phyloP scores from a whole-genome alignment of 2,329 filamentous ascomycete genomes.

The Nemania sp. region DNA sequence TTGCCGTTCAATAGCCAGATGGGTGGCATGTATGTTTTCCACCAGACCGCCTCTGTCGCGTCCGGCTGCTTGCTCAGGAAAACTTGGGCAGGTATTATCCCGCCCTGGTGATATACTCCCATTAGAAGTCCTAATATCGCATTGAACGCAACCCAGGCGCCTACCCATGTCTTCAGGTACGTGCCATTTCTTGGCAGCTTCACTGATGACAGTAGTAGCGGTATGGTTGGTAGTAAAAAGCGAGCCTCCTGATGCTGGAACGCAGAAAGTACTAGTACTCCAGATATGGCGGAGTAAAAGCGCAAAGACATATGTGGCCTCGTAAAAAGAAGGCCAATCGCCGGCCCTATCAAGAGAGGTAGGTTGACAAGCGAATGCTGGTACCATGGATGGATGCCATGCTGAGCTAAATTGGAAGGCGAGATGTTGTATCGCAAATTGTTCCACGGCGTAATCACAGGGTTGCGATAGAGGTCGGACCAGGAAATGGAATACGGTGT shows the following conservation, averaged over 20 bases:
- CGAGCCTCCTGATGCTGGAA: constrained; percentile 82
- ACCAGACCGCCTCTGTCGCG: constrained; percentile 74
- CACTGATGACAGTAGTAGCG: constrained; percentile 75
- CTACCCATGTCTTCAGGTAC: constrained; percentile 58
- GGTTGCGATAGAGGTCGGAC: constrained; percentile 63
- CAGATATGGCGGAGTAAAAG: constrained; percentile 74
- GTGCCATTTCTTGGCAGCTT: constrained; percentile 61
- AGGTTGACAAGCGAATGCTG: constrained; percentile 75
- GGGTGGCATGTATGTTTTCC: constrained; percentile 84
- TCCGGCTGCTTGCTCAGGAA: constrained; percentile 72
- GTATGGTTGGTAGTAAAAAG: constrained; percentile 75
- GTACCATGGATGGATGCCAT: constrained; percentile 79
- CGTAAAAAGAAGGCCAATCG: constrained; percentile 62
- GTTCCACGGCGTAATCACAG: constrained; percentile 76
- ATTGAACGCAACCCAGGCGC: constrained; percentile 71
- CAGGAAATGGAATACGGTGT: constrained; percentile 64
- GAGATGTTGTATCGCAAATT: constrained; percentile 76
- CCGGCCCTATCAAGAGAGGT: constrained; percentile 72
- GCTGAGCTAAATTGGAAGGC: constrained; percentile 69
- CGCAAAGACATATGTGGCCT: constrained; percentile 61
- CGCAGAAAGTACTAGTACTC: constrained; percentile 69
- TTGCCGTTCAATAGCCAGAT: constrained; percentile 79
- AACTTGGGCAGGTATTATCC: constrained; percentile 74
- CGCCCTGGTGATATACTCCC: constrained; percentile 82
- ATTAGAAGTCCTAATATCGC: constrained; percentile 68